phyloP scores from a whole-genome alignment of 805 yeast genomes.

The Myxozyma lipomycoides region DNA sequence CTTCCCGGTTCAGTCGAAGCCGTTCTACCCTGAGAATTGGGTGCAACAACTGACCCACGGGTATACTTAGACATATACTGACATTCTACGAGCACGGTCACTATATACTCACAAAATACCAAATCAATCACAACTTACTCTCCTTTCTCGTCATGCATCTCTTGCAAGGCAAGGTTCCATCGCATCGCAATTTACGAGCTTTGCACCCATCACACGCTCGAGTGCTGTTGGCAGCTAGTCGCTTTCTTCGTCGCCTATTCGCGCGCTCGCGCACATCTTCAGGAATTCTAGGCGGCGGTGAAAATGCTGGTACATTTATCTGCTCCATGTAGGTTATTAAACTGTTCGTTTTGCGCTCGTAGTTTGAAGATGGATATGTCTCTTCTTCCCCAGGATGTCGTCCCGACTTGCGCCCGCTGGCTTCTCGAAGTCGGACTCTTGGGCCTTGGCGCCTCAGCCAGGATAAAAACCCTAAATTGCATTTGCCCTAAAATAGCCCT shows the following conservation, averaged over 20 bases:
- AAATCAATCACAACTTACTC: conserved; percentile 1
- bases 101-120: not conserved
- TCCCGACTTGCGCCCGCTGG: too few relatives aligned
- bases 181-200: conserved; percentile 14
- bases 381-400: too few relatives aligned
- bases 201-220: conserved; percentile 24
- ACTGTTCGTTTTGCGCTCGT: too few relatives aligned
- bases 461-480: too few relatives aligned
- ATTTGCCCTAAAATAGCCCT: too few relatives aligned
- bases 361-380: too few relatives aligned
- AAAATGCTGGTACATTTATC: too few relatives aligned
- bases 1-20: not conserved
- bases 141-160: conserved; percentile 7
- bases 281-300: not conserved
- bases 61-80: conserved; percentile 19
- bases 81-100: conserved; percentile 11
- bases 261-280: not conserved
- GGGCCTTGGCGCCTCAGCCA: too few relatives aligned
- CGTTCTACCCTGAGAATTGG: not conserved
- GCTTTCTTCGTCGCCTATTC: conserved; percentile 5
- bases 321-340: too few relatives aligned
- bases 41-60: conserved; percentile 13
- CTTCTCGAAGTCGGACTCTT: too few relatives aligned
- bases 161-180: conserved; percentile 22
- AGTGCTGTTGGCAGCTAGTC: conserved; percentile 23